These are phyloP conservation scores for Lyophyllum decastes DNA, from an alignment of 768 basidiomycete genomes.

Conservation along the genomic window DNA sequence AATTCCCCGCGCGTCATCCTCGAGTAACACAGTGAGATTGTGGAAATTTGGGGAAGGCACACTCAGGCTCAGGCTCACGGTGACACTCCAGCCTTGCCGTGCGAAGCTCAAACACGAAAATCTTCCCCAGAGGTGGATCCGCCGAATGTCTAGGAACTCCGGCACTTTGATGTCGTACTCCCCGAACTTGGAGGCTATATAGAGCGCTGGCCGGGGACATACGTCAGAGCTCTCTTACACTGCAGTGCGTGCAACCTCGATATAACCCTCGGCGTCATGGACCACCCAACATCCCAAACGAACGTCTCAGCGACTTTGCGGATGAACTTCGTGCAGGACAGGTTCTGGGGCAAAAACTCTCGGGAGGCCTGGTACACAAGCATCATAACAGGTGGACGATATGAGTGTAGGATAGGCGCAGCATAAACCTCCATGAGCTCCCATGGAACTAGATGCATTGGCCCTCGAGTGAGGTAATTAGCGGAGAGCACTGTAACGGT, in stretches of 20 bases:
- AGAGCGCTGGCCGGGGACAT: slow-evolving; percentile 6
- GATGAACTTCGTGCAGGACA: slow-evolving; percentile 8
- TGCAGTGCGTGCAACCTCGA: neutral
- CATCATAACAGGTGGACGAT: neutral
- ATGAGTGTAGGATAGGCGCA: neutral
- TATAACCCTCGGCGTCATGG: slow-evolving; percentile 5
- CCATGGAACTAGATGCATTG: neutral
- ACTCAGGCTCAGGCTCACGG: neutral
- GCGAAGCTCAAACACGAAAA: neutral
- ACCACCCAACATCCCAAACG: slow-evolving; percentile 5
- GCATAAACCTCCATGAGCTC: neutral
- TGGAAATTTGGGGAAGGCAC: neutral
- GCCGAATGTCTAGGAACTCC: slow-evolving; percentile 1
- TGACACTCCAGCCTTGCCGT: neutral
- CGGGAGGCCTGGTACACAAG: slow-evolving; percentile 1
- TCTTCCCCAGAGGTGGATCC: neutral
- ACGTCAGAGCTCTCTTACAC: neutral
- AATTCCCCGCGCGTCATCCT: neutral
- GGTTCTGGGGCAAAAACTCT: neutral
- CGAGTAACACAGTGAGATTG: neutral
- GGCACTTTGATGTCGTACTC: slow-evolving; percentile 2
- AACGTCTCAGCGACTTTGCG: slow-evolving; percentile 7
- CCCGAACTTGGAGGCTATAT: slow-evolving; percentile 1
- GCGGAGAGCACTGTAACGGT: neutral
- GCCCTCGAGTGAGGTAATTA: neutral